Evolutionary conservation across 2,329 filamentous ascomycete species (phyloP).

Genomic region (Onygenales sp.): DNA sequence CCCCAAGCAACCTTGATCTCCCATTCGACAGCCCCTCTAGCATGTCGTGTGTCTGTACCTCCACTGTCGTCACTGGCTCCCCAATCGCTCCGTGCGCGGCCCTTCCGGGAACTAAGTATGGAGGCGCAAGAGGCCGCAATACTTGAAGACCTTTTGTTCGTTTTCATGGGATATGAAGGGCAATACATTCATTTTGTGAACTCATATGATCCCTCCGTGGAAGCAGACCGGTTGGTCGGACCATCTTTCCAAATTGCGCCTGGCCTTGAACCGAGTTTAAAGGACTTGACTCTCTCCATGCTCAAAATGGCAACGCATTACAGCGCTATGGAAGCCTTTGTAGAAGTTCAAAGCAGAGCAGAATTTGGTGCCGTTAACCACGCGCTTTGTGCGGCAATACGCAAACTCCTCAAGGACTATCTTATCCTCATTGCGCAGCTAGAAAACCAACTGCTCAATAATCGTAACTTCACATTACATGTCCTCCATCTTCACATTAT

Average conservation of each 20-base stretch:
- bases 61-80: slow-evolving; percentile 59
- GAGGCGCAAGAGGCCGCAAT: slow-evolving; percentile 80
- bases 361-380: slow-evolving; percentile 94
- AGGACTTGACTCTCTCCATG: slow-evolving; percentile 80
- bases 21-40: slow-evolving; percentile 61
- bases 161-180: slow-evolving; percentile 98
- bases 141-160: slow-evolving; percentile 82
- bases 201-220: slow-evolving; percentile 70
- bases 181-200: slow-evolving; percentile 86
- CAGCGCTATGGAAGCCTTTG: slow-evolving; percentile 79
- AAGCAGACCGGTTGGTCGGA: slow-evolving; percentile 77
- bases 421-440: slow-evolving; percentile 85
- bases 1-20: slow-evolving; percentile 69
- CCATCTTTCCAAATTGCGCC: slow-evolving; percentile 70
- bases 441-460: slow-evolving; percentile 85
- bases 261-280: slow-evolving; percentile 81
- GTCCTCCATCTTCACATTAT: slow-evolving; percentile 86
- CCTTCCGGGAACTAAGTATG: slow-evolving; percentile 61
- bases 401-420: slow-evolving; percentile 87
- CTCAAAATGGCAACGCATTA: slow-evolving; percentile 92
- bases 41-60: slow-evolving; percentile 54
- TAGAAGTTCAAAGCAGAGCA: slow-evolving; percentile 86
- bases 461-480: slow-evolving; percentile 81
- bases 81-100: slow-evolving; percentile 54
- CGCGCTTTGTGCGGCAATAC: slow-evolving; percentile 87